phyloP scores from a whole-genome alignment of 108 stramenopile species.

The Stephanodiscus minutulus region DNA sequence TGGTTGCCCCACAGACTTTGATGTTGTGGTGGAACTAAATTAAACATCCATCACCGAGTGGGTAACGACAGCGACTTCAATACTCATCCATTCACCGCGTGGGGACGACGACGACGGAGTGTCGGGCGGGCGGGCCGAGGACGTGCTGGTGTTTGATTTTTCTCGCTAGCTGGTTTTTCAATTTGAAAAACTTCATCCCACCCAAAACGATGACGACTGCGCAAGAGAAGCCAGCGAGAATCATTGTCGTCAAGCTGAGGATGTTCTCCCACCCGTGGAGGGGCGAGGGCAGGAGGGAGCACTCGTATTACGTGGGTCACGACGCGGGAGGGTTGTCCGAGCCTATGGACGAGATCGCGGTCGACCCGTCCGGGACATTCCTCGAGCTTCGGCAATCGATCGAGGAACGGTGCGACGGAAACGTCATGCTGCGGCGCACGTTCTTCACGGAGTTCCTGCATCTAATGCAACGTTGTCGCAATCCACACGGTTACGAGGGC shows the following conservation, averaged over 20 bases:
- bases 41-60: too few relatives aligned
- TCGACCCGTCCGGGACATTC: constrained; percentile 10
- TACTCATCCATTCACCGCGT: too few relatives aligned
- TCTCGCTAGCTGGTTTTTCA: too few relatives aligned
- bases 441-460: constrained; percentile 20
- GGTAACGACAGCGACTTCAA: too few relatives aligned
- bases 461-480: constrained; percentile 20
- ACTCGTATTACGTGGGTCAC: constrained; percentile 26
- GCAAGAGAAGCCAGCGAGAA: too few relatives aligned
- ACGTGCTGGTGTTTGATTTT: too few relatives aligned
- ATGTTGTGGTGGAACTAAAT: too few relatives aligned
- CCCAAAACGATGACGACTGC: background rate
- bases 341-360: constrained; percentile 1
- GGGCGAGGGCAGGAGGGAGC: constrained; percentile 6
- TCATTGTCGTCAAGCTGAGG: background rate
- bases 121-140: too few relatives aligned
- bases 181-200: too few relatives aligned
- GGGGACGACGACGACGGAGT: too few relatives aligned
- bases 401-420: constrained; percentile 12
- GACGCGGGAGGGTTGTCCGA: constrained; percentile 19
- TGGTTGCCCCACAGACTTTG: too few relatives aligned
- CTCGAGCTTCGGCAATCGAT: constrained; percentile 13
- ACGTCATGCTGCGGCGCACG: constrained; percentile 6
- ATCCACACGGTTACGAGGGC: constrained; percentile 15
- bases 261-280: background rate